phyloP scores from a whole-genome alignment of 2,329 filamentous ascomycete genomes.

The Metarhizium brunneum region DNA sequence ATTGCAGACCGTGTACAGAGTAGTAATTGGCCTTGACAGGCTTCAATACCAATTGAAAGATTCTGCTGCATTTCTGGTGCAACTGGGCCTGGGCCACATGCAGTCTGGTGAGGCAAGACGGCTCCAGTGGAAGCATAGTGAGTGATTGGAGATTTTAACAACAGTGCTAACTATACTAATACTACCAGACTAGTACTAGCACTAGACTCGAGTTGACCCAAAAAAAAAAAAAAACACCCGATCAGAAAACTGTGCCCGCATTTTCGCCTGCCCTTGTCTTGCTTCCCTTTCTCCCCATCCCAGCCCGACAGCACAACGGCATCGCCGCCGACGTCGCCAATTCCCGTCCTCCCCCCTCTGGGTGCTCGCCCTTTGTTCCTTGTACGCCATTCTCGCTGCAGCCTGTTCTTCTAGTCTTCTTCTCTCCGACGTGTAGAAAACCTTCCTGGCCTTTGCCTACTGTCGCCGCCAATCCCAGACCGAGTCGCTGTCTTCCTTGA shows the following conservation, averaged over 20 bases:
- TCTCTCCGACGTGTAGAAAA: slow-evolving; percentile 1
- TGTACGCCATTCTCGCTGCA: slow-evolving; percentile 8
- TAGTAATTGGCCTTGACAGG: too few relatives aligned
- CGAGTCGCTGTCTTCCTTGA: slow-evolving; percentile 2
- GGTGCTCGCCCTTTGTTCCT: slow-evolving; percentile 9
- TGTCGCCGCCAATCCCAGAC: neutral
- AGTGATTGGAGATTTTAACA: too few relatives aligned
- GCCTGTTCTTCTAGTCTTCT: slow-evolving; percentile 1
- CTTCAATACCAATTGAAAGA: too few relatives aligned
- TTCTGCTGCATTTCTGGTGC: too few relatives aligned
- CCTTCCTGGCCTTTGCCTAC: neutral
- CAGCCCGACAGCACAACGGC: slow-evolving; percentile 18
- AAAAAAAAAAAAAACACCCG: neutral
- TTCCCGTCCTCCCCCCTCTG: slow-evolving; percentile 11
- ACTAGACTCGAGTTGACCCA: neutral
- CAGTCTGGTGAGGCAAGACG: too few relatives aligned
- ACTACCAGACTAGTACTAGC: too few relatives aligned
- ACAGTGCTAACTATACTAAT: too few relatives aligned
- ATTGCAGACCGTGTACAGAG: too few relatives aligned
- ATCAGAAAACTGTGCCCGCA: slow-evolving; percentile 10
- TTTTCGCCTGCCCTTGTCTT: slow-evolving; percentile 12
- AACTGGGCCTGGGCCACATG: too few relatives aligned
- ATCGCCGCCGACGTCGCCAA: slow-evolving; percentile 17
- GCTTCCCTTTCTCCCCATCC: slow-evolving; percentile 16
- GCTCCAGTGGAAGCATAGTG: too few relatives aligned